These are phyloP conservation scores for Cucumis hystrix DNA, from an alignment of 306 rosid species.

Conservation along the genomic window DNA sequence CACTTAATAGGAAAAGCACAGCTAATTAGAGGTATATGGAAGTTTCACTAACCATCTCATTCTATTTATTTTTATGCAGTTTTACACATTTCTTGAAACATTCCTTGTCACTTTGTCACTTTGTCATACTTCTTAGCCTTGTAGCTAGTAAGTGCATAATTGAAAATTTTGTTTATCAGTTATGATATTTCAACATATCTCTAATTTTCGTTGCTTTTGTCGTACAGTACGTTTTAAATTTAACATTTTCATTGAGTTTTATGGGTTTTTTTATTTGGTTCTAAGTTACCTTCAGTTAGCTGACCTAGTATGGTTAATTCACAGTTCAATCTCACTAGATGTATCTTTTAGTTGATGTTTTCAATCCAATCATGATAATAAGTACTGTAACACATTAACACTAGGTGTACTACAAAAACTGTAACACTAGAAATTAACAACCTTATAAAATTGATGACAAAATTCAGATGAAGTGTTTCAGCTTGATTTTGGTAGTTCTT, in stretches of 20 bases:
- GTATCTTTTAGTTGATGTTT: too few species aligned
- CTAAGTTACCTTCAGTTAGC: too few species aligned
- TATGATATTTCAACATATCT: neutral
- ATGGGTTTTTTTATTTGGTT: too few species aligned
- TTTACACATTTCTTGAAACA: constrained; percentile 67
- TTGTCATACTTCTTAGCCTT: constrained; percentile 45
- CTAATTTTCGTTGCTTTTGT: neutral
- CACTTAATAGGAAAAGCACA: neutral
- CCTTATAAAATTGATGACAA: too few species aligned
- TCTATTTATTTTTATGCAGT: constrained; percentile 27
- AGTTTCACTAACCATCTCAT: constrained; percentile 3
- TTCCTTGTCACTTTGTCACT: constrained; percentile 46
- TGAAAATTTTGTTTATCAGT: neutral
- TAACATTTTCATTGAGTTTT: constrained; percentile 44
- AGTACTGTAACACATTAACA: too few species aligned
- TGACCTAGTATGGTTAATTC: too few species aligned
- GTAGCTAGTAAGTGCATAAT: constrained; percentile 38
- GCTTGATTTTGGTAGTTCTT: too few species aligned
- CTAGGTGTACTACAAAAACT: too few species aligned
- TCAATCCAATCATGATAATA: too few species aligned
- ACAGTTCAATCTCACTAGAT: too few species aligned
- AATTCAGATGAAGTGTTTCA: too few species aligned
- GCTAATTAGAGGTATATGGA: neutral
- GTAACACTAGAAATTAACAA: too few species aligned
- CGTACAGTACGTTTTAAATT: constrained; percentile 58